Evolutionary conservation across 1,284 basidiomycete genomes (phyloP).

Genomic region (Cryptococcus sp.): DNA sequence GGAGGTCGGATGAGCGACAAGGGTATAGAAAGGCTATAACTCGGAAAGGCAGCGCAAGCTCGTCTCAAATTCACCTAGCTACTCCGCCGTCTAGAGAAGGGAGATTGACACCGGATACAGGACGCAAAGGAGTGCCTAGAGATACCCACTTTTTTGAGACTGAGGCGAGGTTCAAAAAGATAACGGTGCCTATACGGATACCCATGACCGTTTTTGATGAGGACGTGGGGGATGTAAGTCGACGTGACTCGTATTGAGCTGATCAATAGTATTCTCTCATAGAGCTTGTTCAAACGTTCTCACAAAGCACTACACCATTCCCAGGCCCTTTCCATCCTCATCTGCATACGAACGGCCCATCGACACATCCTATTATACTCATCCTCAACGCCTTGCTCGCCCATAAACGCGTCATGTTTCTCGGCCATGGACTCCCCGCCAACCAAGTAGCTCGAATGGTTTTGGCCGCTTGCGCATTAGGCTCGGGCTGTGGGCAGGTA

Average conservation of each 20-base stretch:
- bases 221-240: conserved; percentile 89
- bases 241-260: background rate
- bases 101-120: conserved; percentile 20
- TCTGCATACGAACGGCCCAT: conserved; percentile 84
- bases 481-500: conserved; percentile 81
- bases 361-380: conserved; percentile 89
- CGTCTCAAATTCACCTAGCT: conserved; percentile 18
- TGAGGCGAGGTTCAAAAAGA: conserved; percentile 71
- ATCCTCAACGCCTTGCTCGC: conserved; percentile 94
- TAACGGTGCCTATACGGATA: conserved; percentile 80
- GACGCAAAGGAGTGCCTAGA: conserved; percentile 57
- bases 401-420: conserved; percentile 88
- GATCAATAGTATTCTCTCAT: conserved; percentile 80
- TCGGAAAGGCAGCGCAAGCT: conserved; percentile 18
- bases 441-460: conserved; percentile 87
- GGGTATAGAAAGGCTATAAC: conserved; percentile 16
- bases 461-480: conserved; percentile 87
- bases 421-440: conserved; percentile 82
- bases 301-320: conserved; percentile 62
- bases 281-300: conserved; percentile 84
- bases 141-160: conserved; percentile 95
- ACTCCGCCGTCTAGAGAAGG: conserved; percentile 58
- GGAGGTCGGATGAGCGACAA: background rate
- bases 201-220: conserved; percentile 82
- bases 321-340: conserved; percentile 83